A percentile compares a stretch with the other conserved stretches of the same genome.
These are phyloP conservation scores for Globisporangium megalacanthum DNA, from an alignment of 352 stramenopile genomes.

Conservation along the genomic window DNA sequence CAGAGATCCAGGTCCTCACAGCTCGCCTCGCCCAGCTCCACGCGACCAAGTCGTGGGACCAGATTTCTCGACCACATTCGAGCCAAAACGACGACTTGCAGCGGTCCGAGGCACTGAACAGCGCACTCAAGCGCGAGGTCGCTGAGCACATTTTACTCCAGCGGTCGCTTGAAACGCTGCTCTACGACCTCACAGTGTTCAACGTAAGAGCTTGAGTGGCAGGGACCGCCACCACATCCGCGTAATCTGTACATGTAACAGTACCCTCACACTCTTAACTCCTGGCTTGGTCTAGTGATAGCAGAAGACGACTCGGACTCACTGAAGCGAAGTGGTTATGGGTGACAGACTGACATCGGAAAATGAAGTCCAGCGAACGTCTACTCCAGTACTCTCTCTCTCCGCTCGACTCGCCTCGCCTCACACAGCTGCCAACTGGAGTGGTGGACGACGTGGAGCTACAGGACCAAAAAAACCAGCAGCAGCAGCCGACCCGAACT, in stretches of 20 bases:
- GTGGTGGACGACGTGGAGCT: background rate
- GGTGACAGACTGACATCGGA: background rate
- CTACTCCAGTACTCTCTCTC: background rate
- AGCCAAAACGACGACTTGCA: background rate
- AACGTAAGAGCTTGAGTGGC: background rate
- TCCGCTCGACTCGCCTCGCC: too few species aligned
- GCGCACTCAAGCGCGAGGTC: background rate
- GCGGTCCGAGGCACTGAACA: background rate
- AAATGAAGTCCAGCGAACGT: background rate
- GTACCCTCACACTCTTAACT: background rate
- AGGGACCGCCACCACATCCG: background rate
- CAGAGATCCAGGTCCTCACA: slow-evolving; percentile 5
- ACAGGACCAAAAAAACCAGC: background rate
- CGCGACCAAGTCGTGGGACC: background rate
- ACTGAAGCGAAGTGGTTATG: background rate
- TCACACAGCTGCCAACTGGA: background rate
- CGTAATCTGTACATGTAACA: background rate
- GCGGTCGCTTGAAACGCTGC: background rate
- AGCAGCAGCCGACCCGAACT: background rate
- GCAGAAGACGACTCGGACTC: background rate
- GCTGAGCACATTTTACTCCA: background rate
- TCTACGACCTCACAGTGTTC: background rate
- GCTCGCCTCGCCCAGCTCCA: slow-evolving; percentile 7
- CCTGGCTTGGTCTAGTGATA: background rate
- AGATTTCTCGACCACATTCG: background rate